Evolutionary conservation across 108 stramenopile species (phyloP).

Genomic region (Cylindrotheca fusiformis): DNA sequence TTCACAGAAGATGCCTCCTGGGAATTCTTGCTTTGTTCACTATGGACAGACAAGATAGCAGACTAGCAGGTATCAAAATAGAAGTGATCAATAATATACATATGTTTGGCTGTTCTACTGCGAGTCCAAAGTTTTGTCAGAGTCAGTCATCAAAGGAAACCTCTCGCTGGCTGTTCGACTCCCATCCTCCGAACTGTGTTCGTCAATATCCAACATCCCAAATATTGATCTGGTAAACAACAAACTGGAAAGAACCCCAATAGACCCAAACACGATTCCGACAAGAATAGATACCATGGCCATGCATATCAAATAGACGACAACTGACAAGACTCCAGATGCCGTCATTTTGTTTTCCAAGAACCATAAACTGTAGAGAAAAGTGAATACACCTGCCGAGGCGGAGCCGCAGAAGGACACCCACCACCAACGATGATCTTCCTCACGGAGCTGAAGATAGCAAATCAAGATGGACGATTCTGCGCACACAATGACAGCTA

Average conservation of each 20-base stretch:
- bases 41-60: too few species aligned
- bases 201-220: too few species aligned
- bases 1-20: too few species aligned
- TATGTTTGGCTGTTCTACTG: too few species aligned
- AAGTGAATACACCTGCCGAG: constrained; percentile 85
- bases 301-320: constrained; percentile 94
- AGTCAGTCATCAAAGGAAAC: too few species aligned
- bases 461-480: constrained; percentile 91
- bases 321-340: constrained; percentile 64
- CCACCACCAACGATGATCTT: constrained; percentile 99
- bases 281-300: constrained; percentile 48
- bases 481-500: constrained; percentile 91
- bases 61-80: too few species aligned
- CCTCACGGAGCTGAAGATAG: constrained; percentile 96
- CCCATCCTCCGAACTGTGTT: too few species aligned
- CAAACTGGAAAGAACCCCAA: constrained; percentile 88
- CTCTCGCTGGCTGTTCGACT: too few species aligned
- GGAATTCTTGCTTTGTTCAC: too few species aligned
- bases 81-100: too few species aligned
- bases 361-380: constrained; percentile 65
- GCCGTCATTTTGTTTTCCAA: constrained; percentile 53
- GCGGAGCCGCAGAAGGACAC: constrained; percentile 90
- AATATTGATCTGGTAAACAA: constrained; percentile 64
- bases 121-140: too few species aligned
- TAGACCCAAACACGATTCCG: constrained; percentile 81